Percentiles rank a stretch among this genome's conserved stretches.
Evolutionary conservation across 2,329 filamentous ascomycete species (phyloP).

Genomic region (Neofusicoccum kwambonambiense): DNA sequence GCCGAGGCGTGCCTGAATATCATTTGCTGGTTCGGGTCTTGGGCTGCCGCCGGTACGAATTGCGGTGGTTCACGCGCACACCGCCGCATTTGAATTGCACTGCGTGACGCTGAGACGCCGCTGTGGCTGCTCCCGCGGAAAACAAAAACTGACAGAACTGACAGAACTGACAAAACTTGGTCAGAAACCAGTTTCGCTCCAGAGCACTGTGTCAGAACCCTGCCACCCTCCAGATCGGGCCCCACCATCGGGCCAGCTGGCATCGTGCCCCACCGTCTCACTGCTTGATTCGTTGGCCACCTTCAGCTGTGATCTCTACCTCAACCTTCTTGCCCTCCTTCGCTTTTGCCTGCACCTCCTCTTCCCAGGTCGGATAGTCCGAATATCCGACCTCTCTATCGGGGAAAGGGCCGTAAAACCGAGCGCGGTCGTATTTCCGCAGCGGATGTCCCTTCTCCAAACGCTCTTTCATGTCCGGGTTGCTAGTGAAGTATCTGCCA

Average conservation of each 20-base stretch:
- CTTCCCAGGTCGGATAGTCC: constrained; percentile 29
- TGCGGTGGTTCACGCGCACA: background rate
- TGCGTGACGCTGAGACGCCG: background rate
- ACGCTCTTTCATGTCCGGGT: constrained; percentile 47
- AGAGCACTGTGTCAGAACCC: background rate
- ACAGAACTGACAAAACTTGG: background rate
- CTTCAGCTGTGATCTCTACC: background rate
- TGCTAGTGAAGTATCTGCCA: constrained; percentile 47
- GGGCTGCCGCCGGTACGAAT: background rate
- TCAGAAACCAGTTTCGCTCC: background rate
- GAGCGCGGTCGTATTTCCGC: constrained; percentile 40
- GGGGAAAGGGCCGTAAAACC: constrained; percentile 34
- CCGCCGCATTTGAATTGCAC: background rate
- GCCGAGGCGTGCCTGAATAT: constrained; percentile 18
- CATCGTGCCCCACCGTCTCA: background rate
- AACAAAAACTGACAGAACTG: background rate
- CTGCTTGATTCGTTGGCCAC: constrained; percentile 4
- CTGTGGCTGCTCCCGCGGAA: background rate
- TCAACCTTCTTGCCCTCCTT: constrained; percentile 6
- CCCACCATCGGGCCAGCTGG: background rate
- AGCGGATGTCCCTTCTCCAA: constrained; percentile 41
- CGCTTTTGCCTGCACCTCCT: constrained; percentile 5
- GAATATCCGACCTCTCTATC: constrained; percentile 35
- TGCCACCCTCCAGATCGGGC: background rate
- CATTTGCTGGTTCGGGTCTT: constrained; percentile 14